These are phyloP conservation scores for Skeletonema potamos DNA, from an alignment of 108 stramenopile genomes.

Conservation along the genomic window DNA sequence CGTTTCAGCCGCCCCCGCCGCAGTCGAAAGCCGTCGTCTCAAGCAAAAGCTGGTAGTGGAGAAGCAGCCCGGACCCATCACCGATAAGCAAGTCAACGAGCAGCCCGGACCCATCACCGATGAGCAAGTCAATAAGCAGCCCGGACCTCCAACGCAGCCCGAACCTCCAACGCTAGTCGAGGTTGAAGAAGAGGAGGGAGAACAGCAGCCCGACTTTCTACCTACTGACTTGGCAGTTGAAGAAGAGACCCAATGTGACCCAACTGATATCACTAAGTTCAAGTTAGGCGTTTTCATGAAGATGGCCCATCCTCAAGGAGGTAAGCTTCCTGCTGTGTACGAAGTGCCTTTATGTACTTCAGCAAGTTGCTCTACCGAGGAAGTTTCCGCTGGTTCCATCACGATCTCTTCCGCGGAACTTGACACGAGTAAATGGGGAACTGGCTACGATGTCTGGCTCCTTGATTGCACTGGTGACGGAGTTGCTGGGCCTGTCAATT, in stretches of 20 bases:
- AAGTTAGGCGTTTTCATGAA: conserved; percentile 16
- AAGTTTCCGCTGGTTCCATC: background rate
- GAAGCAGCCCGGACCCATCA: background rate
- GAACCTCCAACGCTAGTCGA: background rate
- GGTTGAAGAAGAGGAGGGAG: background rate
- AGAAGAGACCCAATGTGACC: background rate
- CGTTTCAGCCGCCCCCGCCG: background rate
- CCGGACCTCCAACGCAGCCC: background rate
- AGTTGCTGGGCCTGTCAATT: conserved; percentile 7
- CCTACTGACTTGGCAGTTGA: background rate
- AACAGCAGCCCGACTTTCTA: background rate
- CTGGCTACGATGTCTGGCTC: conserved; percentile 6
- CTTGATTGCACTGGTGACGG: conserved; percentile 5
- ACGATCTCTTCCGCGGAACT: background rate
- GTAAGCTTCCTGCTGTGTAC: background rate
- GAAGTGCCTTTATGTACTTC: background rate
- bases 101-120: background rate
- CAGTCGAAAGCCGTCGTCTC: background rate
- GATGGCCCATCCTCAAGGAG: conserved; percentile 33
- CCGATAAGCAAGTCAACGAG: background rate
- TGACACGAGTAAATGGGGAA: background rate
- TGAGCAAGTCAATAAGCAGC: background rate
- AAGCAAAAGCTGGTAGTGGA: background rate
- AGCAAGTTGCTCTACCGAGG: background rate
- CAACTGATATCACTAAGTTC: background rate